Percentiles rank a stretch among this genome's conserved stretches.
These are phyloP conservation scores for Lentinus polychrous DNA, from an alignment of 1,284 basidiomycete species.

Conservation along the genomic window DNA sequence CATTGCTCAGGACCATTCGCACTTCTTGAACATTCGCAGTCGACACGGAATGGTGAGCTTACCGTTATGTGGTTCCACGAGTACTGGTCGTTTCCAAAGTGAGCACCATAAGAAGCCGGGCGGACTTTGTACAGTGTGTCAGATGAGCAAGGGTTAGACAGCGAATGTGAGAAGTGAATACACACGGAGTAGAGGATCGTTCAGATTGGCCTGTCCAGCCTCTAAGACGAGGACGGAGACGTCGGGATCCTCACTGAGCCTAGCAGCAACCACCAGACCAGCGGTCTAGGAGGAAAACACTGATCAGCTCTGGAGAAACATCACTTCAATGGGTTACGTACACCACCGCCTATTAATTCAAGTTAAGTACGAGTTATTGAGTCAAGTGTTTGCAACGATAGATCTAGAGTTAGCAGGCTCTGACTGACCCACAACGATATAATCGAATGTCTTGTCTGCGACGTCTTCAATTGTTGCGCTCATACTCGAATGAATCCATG, in stretches of 20 bases:
- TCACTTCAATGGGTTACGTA: background rate
- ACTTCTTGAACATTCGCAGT: background rate
- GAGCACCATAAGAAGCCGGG: background rate
- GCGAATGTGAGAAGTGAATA: slow-evolving; percentile 13
- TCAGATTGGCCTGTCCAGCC: slow-evolving; percentile 28
- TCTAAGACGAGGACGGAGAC: slow-evolving; percentile 34
- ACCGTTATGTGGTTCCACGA: too few species aligned
- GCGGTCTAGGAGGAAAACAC: slow-evolving; percentile 10
- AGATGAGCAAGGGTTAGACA: background rate
- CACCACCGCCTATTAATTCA: slow-evolving; percentile 11
- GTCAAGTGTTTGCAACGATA: background rate
- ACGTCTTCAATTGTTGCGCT: background rate
- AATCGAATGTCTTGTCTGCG: slow-evolving; percentile 8
- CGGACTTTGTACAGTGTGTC: background rate
- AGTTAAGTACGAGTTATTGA: background rate
- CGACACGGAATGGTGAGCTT: too few species aligned
- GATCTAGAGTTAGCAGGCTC: background rate
- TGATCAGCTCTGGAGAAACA: background rate
- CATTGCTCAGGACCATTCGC: background rate
- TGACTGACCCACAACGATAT: slow-evolving; percentile 4
- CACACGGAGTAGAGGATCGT: slow-evolving; percentile 25
- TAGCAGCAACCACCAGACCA: slow-evolving; percentile 20
- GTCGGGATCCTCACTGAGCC: slow-evolving; percentile 21
- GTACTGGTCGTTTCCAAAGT: background rate
- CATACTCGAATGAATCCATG: background rate